These are phyloP conservation scores for Massarina eburnea DNA, from an alignment of 2,329 filamentous ascomycete genomes.

Conservation along the genomic window DNA sequence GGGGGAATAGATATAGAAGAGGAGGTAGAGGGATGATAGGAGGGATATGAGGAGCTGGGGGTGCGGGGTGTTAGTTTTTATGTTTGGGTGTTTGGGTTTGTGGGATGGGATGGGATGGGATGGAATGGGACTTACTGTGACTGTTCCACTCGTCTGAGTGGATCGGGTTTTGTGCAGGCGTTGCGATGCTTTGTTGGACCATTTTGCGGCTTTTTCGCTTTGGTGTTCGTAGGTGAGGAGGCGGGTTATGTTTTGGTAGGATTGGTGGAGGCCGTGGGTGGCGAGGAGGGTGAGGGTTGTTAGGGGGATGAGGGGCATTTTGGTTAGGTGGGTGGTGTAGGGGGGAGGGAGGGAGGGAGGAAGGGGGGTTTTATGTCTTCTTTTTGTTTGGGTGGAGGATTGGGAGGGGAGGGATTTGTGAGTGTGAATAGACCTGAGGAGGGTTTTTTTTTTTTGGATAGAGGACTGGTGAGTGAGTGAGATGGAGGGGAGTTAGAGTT, in stretches of 20 bases:
- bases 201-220: conserved; percentile 41
- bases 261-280: conserved; percentile 34
- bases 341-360: not conserved
- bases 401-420: not conserved
- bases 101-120: not conserved
- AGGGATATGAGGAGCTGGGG: conserved; percentile 25
- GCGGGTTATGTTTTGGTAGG: conserved; percentile 39
- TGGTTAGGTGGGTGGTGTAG: not conserved
- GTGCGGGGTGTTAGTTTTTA: not conserved
- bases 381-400: too few relatives aligned
- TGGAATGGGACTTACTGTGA: conserved; percentile 25
- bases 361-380: not conserved
- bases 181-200: conserved; percentile 34
- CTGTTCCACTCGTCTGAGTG: conserved; percentile 37
- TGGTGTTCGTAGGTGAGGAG: conserved; percentile 39
- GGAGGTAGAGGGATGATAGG: conserved; percentile 16
- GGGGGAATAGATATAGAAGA: conserved; percentile 11
- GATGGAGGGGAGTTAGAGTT: too few relatives aligned
- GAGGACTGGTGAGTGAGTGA: too few relatives aligned
- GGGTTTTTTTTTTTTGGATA: too few relatives aligned
- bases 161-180: conserved; percentile 38
- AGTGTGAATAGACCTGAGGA: not conserved
- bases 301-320: conserved; percentile 16
- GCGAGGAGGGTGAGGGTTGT: conserved; percentile 24
- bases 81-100: not conserved